Base-by-base conservation (phyloP, 192 early-diverging fungal genomes). In the Neocallimastix lanati region DNA sequence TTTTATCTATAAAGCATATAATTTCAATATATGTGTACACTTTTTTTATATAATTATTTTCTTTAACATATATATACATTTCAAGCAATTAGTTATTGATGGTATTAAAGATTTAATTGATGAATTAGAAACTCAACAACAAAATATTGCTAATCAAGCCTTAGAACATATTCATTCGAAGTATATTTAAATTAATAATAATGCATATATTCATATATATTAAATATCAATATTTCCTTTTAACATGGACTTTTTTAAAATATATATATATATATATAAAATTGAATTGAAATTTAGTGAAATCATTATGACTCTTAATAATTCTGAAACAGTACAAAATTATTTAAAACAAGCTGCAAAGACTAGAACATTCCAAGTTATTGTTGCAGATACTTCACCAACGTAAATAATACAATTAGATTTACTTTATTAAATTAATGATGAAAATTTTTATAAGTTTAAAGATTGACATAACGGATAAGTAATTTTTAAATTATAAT, bases 111-210 rank as follows among this genome's bases (percentile, higher is more conserved):
- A 97, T 81, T 88, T 97, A 81, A 92, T 96, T 79, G 91, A 91
- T 78, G 97, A 97, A 82, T 84, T 96, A 27, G 92, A 95, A 81
- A 90, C 84, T 50, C 90, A 92, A 50, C 90, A 92, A 80, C 87
- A 88, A 29, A 91, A 91, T 50, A 96, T 97, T 82, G 89, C 94
- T 28, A 88, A 88, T 76, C 92, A 93, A 82, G 95, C 97, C 21
- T 87, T 92, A 79, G 93, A 96, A 76, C 93, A 96, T 78, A 96
- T 99, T 79, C 95, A 97, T 83, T 94, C 94, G 81, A 94, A 94
- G 94, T 95, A 84, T 82, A 84, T 67, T 79, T 50, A 81, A 21
- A 80, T 50, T 1, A 79, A 13, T 79, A 58, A n/a, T n/a, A n/a
- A n/a, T n/a, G n/a, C n/a, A n/a, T n/a, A n/a, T n/a, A n/a, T n/a